These are phyloP conservation scores for Tagetes patula DNA, from an alignment of 129 eudicot genomes.

Conservation along the genomic window DNA sequence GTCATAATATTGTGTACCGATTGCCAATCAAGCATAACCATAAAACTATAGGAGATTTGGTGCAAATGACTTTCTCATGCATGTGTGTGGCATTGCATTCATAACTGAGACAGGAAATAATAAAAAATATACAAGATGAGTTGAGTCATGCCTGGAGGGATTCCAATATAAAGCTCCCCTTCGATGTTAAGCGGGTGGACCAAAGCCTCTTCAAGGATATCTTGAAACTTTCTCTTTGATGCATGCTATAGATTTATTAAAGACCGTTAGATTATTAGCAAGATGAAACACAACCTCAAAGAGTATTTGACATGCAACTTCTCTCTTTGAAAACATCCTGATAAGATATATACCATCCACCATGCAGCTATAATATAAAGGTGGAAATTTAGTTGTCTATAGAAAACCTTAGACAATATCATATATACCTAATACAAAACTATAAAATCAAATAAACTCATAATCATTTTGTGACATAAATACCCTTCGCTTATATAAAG, in stretches of 20 bases:
- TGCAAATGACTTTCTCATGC: not conserved
- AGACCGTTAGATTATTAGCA: not conserved
- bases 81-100: slow-evolving; percentile 5
- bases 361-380: not conserved
- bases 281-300: slow-evolving; percentile 8
- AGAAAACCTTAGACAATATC: not conserved
- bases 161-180: slow-evolving; percentile 92
- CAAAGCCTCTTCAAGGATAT: slow-evolving; percentile 82
- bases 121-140: not conserved
- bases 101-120: not conserved
- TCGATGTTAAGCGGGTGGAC: slow-evolving; percentile 63
- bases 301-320: slow-evolving; percentile 3
- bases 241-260: slow-evolving; percentile 53
- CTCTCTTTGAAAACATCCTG: not conserved
- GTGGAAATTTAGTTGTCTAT: not conserved
- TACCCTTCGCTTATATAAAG: not conserved
- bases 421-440: not conserved
- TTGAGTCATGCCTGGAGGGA: slow-evolving; percentile 76
- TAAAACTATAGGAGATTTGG: not conserved
- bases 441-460: not conserved
- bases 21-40: slow-evolving; percentile 8
- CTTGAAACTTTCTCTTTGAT: slow-evolving; percentile 77
- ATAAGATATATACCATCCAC: not conserved
- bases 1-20: not conserved
- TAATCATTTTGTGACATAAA: not conserved